A percentile compares a stretch with the other conserved stretches of the same genome.
phyloP scores from a whole-genome alignment of 2,329 filamentous ascomycete species.

The Arthrobotrys musiformis region DNA sequence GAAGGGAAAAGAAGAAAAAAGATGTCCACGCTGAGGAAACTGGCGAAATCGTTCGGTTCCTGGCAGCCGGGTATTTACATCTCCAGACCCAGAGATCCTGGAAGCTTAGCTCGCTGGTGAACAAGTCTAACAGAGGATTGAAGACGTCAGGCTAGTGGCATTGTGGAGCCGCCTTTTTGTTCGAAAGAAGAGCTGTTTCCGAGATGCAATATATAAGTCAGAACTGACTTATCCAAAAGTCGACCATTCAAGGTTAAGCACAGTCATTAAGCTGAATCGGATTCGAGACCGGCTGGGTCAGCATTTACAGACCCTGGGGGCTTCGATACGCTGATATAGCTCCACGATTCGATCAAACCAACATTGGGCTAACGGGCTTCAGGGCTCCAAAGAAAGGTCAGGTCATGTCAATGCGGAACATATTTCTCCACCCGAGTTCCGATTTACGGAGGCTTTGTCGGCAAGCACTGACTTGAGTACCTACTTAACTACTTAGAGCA shows the following conservation, averaged over 20 bases:
- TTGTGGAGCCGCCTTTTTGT: constrained; percentile 3
- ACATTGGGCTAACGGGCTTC: neutral
- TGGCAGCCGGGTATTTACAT: constrained; percentile 53
- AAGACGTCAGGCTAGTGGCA: neutral
- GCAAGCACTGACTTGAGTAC: too few species aligned
- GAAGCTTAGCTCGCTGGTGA: constrained; percentile 5
- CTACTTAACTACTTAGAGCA: neutral
- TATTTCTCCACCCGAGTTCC: constrained; percentile 42
- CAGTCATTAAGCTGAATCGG: constrained; percentile 11
- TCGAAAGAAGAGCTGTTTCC: constrained; percentile 32
- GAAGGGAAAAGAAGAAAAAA: constrained; percentile 3
- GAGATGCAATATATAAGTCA: neutral
- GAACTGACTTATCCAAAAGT: neutral
- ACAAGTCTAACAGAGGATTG: neutral
- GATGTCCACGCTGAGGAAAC: constrained; percentile 24
- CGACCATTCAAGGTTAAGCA: neutral
- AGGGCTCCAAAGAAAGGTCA: neutral
- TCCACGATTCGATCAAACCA: constrained; percentile 29
- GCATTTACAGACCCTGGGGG: neutral
- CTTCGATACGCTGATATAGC: constrained; percentile 45
- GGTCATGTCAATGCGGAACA: constrained; percentile 8
- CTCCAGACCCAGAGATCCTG: constrained; percentile 22
- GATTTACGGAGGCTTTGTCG: constrained; percentile 52
- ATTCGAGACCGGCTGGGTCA: constrained; percentile 12
- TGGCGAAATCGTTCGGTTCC: constrained; percentile 26